Conservation (phyloP, 176 grass and related monocot genomes). For the Cymbopogon citratus region DNA sequence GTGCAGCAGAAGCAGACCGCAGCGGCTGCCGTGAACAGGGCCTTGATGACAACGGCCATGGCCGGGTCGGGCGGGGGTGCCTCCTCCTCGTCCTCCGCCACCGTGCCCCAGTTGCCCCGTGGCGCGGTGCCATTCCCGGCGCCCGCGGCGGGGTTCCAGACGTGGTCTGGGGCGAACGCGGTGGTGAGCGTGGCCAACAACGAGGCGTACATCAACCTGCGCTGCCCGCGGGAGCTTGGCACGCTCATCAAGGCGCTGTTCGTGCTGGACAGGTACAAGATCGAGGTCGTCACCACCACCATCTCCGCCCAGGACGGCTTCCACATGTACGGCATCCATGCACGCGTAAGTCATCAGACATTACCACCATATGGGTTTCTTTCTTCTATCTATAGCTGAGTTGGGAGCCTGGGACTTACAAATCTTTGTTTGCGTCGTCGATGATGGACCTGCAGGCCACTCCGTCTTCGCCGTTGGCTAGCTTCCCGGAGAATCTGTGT, state of each 20-base stretch:
- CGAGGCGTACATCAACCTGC: slow-evolving; percentile 14
- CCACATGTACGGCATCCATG: slow-evolving; percentile 41
- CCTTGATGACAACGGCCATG: neutral
- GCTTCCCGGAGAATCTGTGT: neutral
- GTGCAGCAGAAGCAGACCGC: neutral
- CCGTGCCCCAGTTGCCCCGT: neutral
- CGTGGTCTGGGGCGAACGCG: slow-evolving; percentile 42
- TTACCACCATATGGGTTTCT: no score
- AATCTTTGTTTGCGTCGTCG: no score
- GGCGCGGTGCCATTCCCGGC: neutral
- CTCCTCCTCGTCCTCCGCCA: neutral
- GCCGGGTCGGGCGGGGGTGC: no score
- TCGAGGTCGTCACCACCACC: slow-evolving; percentile 32
- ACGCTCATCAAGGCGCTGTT: slow-evolving; percentile 15
- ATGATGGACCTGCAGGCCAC: no score
- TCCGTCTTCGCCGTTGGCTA: no score
- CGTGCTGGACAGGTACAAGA: slow-evolving; percentile 42
- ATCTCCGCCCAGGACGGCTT: slow-evolving; percentile 18
- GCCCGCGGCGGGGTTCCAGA: slow-evolving; percentile 25
- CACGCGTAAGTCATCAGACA: slow-evolving; percentile 33
- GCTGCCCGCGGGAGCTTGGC: neutral
- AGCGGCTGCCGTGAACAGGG: neutral
- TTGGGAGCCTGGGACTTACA: no score
- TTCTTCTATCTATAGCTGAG: no score
- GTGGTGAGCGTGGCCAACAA: slow-evolving; percentile 36